Evolutionary conservation across 305 asterid genomes (phyloP).

Genomic region (Caryopteris hybrid): DNA sequence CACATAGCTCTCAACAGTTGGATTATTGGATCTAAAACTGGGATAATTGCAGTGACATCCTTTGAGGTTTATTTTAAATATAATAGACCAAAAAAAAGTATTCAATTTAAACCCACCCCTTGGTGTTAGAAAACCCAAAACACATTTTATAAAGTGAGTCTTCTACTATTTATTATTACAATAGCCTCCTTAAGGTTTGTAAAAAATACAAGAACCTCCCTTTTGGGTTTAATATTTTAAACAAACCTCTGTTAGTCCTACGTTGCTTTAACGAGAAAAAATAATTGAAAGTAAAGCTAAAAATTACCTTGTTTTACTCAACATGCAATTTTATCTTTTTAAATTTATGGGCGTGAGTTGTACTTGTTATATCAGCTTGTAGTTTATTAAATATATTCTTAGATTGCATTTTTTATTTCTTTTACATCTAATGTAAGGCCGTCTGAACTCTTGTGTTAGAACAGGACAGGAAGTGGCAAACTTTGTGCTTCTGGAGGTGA

Average conservation of each 20-base stretch:
- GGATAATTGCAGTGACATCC: not conserved
- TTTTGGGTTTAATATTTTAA: not conserved
- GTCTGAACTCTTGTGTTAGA: constrained; percentile 22
- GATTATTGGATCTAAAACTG: not conserved
- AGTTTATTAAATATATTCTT: not conserved
- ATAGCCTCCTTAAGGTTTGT: not conserved
- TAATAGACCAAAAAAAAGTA: not conserved
- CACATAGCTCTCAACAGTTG: not conserved
- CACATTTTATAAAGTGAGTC: not conserved
- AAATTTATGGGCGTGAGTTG: not conserved
- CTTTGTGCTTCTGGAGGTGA: constrained; percentile 78
- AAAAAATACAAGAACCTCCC: not conserved
- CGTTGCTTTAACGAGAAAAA: no score
- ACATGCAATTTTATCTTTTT: constrained; percentile 10
- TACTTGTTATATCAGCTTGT: not conserved
- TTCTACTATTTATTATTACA: not conserved
- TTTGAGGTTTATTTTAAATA: not conserved
- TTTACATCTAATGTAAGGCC: not conserved
- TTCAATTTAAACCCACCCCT: not conserved
- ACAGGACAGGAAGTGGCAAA: constrained; percentile 79
- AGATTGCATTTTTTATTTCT: not conserved
- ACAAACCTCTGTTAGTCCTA: not conserved
- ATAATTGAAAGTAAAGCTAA: not conserved
- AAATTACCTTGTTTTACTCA: not conserved
- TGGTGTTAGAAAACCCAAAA: no score